Percentiles rank a stretch among this genome's conserved stretches.
Evolutionary conservation across 805 yeast species (phyloP).

Genomic region (Isabelozyma heimii): DNA sequence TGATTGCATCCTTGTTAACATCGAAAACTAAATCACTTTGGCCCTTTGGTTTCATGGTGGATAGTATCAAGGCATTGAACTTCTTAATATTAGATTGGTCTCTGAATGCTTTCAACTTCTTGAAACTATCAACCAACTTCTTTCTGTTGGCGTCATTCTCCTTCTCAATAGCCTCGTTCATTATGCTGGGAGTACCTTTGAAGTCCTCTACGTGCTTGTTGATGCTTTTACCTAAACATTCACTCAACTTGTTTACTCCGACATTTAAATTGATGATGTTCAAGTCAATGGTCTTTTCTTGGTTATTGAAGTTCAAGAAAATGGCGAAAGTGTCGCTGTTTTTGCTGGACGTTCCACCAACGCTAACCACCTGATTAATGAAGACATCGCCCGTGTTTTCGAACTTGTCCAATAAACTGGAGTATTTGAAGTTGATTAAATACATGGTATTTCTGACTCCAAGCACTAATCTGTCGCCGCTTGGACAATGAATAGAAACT

Average conservation of each 20-base stretch:
- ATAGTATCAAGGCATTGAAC: conserved; percentile 27
- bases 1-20: conserved; percentile 62
- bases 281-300: conserved; percentile 42
- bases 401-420: conserved; percentile 34
- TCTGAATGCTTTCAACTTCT: conserved; percentile 17
- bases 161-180: conserved; percentile 16
- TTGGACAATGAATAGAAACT: conserved; percentile 35
- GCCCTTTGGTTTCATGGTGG: conserved; percentile 27
- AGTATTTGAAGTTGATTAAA: conserved; percentile 44
- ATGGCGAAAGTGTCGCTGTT: conserved; percentile 41
- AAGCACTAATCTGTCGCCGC: conserved; percentile 46
- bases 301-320: conserved; percentile 37
- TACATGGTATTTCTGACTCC: conserved; percentile 38
- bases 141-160: conserved; percentile 11
- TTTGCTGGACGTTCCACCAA: conserved; percentile 42
- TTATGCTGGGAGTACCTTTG: conserved; percentile 23
- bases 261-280: conserved; percentile 51
- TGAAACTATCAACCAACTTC: conserved; percentile 22
- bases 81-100: conserved; percentile 14
- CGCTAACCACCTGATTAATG: conserved; percentile 27
- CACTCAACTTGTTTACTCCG: conserved; percentile 66
- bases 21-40: conserved; percentile 46
- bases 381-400: conserved; percentile 22
- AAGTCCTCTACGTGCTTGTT: conserved; percentile 9
- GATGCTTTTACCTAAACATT: conserved; percentile 66